Evolutionary conservation across 371 early-diverging fungal species (phyloP).

Genomic region (Furculomyces boomerangus): DNA sequence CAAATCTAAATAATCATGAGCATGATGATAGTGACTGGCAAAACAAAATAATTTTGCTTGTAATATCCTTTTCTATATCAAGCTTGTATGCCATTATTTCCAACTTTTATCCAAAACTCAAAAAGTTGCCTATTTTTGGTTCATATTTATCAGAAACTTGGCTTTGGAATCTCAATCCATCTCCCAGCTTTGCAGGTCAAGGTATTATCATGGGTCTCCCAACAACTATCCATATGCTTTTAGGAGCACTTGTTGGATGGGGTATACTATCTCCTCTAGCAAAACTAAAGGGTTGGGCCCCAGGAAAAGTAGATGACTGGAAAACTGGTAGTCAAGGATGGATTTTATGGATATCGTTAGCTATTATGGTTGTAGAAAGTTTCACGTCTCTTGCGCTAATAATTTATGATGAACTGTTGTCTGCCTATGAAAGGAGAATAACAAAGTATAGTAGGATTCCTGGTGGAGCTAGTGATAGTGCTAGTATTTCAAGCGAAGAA

Average conservation of each 20-base stretch:
- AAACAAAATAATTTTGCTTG: slow-evolving; percentile 31
- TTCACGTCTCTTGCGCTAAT: slow-evolving; percentile 41
- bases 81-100: slow-evolving; percentile 42
- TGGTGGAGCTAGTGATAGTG: no score
- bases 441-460: no score
- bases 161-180: slow-evolving; percentile 63
- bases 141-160: slow-evolving; percentile 33
- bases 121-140: slow-evolving; percentile 45
- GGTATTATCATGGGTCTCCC: slow-evolving; percentile 74
- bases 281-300: slow-evolving; percentile 49
- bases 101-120: slow-evolving; percentile 40
- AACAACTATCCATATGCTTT: slow-evolving; percentile 48
- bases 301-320: slow-evolving; percentile 51
- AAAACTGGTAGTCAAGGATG: slow-evolving; percentile 55
- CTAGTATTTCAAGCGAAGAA: background rate
- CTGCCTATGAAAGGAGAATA: background rate
- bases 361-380: slow-evolving; percentile 68
- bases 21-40: slow-evolving; percentile 36
- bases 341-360: slow-evolving; percentile 71
- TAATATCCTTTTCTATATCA: slow-evolving; percentile 35
- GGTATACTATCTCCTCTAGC: slow-evolving; percentile 55
- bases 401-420: slow-evolving; percentile 18
- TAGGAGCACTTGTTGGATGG: slow-evolving; percentile 63
- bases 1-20: no score
- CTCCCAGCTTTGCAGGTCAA: slow-evolving; percentile 56